A percentile compares a stretch with the other conserved stretches of the same genome.
These are phyloP conservation scores for Candida sakaeoensis DNA, from an alignment of 805 yeast genomes.

Conservation along the genomic window DNA sequence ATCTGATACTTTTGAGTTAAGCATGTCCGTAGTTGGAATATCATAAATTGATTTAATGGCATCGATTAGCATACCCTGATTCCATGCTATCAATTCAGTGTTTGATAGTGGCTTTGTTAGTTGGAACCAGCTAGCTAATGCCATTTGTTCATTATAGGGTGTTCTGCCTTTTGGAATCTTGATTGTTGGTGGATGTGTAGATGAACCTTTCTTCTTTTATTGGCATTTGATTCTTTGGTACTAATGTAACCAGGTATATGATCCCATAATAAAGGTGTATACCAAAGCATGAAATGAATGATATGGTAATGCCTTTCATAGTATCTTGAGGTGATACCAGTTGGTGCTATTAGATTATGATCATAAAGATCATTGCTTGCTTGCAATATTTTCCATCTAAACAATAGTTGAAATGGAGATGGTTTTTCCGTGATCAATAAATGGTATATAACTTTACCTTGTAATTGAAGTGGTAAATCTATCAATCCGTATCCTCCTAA, in stretches of 20 bases:
- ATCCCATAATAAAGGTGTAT: not conserved
- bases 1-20: not conserved
- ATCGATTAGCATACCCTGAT: not conserved
- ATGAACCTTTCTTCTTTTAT: slow-evolving; percentile 1
- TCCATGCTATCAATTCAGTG: not conserved
- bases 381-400: not conserved
- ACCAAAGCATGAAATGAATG: not conserved
- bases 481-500: not conserved
- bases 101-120: not conserved
- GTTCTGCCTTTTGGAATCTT: not conserved
- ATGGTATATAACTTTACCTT: not conserved
- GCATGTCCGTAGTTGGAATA: not conserved
- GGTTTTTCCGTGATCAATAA: too few relatives aligned
- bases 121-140: slow-evolving; percentile 1
- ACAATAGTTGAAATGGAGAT: not conserved
- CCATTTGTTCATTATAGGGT: not conserved
- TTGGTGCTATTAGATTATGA: not conserved
- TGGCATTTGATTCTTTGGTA: not conserved
- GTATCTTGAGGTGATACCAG: not conserved
- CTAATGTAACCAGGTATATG: not conserved
- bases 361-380: not conserved
- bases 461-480: not conserved
- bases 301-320: not conserved
- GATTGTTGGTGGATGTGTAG: not conserved
- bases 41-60: slow-evolving; percentile 1